phyloP scores from a whole-genome alignment of 306 rosid species.

The Fragaria ananassa region DNA sequence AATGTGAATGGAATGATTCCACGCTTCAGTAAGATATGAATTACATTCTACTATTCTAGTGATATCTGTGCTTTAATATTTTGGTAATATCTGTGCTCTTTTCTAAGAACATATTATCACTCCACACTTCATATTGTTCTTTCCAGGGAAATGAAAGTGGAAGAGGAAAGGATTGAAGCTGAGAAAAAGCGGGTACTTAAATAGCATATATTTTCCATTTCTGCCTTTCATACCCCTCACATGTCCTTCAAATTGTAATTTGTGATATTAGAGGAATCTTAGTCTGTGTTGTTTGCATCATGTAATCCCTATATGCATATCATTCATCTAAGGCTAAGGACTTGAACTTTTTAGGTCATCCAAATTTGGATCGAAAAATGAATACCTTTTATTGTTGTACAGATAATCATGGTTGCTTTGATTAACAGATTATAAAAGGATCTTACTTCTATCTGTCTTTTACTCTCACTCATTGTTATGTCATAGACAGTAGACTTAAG shows the following conservation, averaged over 20 bases:
- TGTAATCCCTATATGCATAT: not conserved
- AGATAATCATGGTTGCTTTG: not conserved
- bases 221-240: not conserved
- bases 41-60: not conserved
- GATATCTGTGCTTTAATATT: not conserved
- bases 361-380: not conserved
- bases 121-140: constrained; percentile 14
- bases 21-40: not conserved
- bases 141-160: constrained; percentile 82
- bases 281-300: not conserved
- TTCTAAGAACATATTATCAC: constrained; percentile 8
- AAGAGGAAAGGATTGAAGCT: constrained; percentile 94
- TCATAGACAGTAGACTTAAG: not conserved
- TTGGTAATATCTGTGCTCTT: not conserved
- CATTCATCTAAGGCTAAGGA: not conserved
- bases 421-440: not conserved
- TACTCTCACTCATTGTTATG: not conserved
- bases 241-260: not conserved
- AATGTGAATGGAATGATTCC: not conserved
- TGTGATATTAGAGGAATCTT: not conserved
- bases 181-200: constrained; percentile 76
- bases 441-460: not conserved
- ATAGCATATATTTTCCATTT: not conserved
- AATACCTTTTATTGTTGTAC: not conserved
- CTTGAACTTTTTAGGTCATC: not conserved